Conservation (phyloP, 148 eudicot genomes). For the Dianthus caryophyllus region DNA sequence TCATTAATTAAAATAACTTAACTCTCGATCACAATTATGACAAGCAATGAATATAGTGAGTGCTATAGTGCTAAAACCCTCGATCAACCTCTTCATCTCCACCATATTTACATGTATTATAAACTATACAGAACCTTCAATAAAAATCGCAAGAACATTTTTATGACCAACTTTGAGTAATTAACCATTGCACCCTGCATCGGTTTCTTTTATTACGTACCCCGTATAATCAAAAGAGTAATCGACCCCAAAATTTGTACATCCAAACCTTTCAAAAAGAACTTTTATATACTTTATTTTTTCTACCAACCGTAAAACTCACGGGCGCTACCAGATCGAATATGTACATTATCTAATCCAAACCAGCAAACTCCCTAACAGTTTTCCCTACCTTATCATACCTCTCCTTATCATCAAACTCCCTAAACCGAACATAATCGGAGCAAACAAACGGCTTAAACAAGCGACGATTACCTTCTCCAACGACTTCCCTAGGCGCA, state of each 20-base stretch:
- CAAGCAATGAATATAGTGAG: no score
- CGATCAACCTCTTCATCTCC: no score
- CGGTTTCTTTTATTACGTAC: neutral
- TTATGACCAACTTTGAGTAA: neutral
- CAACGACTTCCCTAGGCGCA: constrained; percentile 72
- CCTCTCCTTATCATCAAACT: constrained; percentile 59
- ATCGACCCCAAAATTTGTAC: neutral
- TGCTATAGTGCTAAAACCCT: no score
- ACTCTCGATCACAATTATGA: no score
- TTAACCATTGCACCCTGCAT: neutral
- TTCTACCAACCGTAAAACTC: no score
- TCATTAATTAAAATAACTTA: no score
- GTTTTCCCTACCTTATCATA: constrained; percentile 84
- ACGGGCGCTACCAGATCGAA: no score
- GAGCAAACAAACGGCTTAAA: constrained; percentile 51
- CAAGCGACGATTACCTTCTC: constrained; percentile 41
- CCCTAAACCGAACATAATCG: constrained; percentile 67
- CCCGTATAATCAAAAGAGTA: neutral
- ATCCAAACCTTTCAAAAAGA: constrained; percentile 37
- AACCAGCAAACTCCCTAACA: constrained; percentile 74
- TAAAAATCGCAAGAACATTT: no score
- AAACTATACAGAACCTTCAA: neutral
- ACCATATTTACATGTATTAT: no score
- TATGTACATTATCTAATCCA: no score
- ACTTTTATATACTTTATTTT: no score